Base-by-base conservation (phyloP, 2,329 filamentous ascomycete species). In the Ophiostoma himal-ulmi region DNA sequence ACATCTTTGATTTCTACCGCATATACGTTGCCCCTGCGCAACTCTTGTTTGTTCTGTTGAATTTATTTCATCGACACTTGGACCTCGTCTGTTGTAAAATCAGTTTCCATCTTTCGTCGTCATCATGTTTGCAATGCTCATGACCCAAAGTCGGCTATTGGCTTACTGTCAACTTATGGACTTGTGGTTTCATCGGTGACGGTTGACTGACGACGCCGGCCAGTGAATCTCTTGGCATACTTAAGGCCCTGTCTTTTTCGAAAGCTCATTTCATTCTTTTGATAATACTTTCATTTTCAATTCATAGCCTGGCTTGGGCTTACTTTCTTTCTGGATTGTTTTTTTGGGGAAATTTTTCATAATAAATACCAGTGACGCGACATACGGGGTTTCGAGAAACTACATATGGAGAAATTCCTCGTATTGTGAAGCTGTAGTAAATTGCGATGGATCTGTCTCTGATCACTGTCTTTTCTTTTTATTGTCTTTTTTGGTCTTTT, bases 141-240 rank as follows among this genome's bases (percentile, higher is more conserved):
- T 14, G 17, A 44, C 5, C 14, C 17, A 17, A 44, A 17, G 5
- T n/a, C 17, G 6, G 52, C 13, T 14, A 57, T 26, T 26, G 22
- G 8, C 22, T 22, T 26, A 20, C 17, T 48, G 20, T 48, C 44
- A 48, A 48, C 5, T 20, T 57, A 2, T 30, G 52, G 13, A 20
- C 34, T 20, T 65, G 30, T 30, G 34, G 62, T 65, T 65, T 65
- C 62, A 65, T 65, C 37, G 62, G 62, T 65, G 62, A 39, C 62
- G 62, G 62, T 22, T 2, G 34, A 64, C 62, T 65, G 62, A 65
- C 62, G 62, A 65, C 62, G 62, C 30, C 8, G 30, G 17, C 30
- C 60, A 62, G 57, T 62, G 26, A 62, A 30, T 57, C 22, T 62
- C 36, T 44, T 39, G 36, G 20, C 65, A 41, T 30, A 57, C 0